Evolutionary conservation across 2,329 filamentous ascomycete species (phyloP).

Genomic region (Ceratocystis cacaofunesta): DNA sequence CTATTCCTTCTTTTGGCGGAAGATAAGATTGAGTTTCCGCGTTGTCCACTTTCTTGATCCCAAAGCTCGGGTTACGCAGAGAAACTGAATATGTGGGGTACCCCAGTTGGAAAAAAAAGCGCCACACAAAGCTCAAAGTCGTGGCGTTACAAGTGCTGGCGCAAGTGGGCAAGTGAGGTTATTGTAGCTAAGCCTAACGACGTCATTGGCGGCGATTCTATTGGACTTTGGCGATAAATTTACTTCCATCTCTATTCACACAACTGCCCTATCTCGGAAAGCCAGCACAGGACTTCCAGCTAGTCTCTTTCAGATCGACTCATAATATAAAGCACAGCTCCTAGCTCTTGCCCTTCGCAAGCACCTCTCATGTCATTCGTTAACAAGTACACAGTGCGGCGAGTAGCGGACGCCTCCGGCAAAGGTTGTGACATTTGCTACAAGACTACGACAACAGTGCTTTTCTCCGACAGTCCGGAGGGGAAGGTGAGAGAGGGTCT

Average conservation of each 20-base stretch:
- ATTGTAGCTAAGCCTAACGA: background rate
- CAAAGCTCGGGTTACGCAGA: background rate
- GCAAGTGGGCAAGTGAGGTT: too few species aligned
- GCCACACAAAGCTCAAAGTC: background rate
- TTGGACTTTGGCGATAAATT: background rate
- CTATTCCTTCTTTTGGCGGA: background rate
- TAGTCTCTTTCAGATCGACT: too few species aligned
- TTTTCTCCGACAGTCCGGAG: constrained; percentile 37
- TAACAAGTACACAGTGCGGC: constrained; percentile 74
- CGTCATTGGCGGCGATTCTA: background rate
- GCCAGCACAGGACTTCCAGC: too few species aligned
- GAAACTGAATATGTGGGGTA: background rate
- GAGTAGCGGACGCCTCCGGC: constrained; percentile 67
- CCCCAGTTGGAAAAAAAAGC: background rate
- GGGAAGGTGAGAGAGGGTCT: constrained; percentile 13
- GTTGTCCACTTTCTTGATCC: background rate
- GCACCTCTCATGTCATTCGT: constrained; percentile 39
- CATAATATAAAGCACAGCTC: too few species aligned
- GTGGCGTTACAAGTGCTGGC: too few species aligned
- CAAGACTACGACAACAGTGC: constrained; percentile 71
- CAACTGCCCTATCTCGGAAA: too few species aligned
- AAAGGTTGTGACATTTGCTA: constrained; percentile 86
- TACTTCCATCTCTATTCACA: too few species aligned
- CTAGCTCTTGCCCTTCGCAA: background rate
- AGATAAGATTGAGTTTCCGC: background rate